Evolutionary conservation across 441 rosid species (phyloP).

Genomic region (Bocquillonia castaneifolia): DNA sequence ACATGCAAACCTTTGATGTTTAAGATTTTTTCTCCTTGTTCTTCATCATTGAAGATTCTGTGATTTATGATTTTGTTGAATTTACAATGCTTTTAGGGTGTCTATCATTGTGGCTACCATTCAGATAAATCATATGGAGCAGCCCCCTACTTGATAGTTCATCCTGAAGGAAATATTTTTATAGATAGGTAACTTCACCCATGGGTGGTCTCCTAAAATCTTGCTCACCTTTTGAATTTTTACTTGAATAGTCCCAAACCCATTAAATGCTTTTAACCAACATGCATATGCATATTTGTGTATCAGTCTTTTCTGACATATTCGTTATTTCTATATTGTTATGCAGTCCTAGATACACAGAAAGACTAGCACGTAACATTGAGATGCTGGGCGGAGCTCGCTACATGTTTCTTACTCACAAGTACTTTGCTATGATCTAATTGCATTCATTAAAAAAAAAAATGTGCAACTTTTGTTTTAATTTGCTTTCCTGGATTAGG

Average conservation of each 20-base stretch:
- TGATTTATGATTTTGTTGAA: constrained; percentile 1
- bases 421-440: constrained; percentile 24
- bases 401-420: constrained; percentile 61
- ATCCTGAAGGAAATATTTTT: constrained; percentile 53
- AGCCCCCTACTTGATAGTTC: constrained; percentile 50
- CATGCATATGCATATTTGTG: not conserved
- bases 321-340: not conserved
- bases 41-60: not conserved
- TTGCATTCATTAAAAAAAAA: not conserved
- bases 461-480: constrained; percentile 1
- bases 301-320: not conserved
- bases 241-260: not conserved
- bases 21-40: not conserved
- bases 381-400: constrained; percentile 53
- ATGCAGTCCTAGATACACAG: constrained; percentile 56
- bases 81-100: constrained; percentile 38
- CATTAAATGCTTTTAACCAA: not conserved
- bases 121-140: constrained; percentile 64
- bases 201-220: not conserved
- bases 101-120: constrained; percentile 67
- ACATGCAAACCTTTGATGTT: not conserved
- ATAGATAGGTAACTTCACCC: constrained; percentile 44
- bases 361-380: constrained; percentile 44
- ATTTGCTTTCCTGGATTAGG: constrained; percentile 33
- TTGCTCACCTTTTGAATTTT: not conserved